These are phyloP conservation scores for Zygotorulaspora danielsina DNA, from an alignment of 805 yeast species.

Conservation along the genomic window DNA sequence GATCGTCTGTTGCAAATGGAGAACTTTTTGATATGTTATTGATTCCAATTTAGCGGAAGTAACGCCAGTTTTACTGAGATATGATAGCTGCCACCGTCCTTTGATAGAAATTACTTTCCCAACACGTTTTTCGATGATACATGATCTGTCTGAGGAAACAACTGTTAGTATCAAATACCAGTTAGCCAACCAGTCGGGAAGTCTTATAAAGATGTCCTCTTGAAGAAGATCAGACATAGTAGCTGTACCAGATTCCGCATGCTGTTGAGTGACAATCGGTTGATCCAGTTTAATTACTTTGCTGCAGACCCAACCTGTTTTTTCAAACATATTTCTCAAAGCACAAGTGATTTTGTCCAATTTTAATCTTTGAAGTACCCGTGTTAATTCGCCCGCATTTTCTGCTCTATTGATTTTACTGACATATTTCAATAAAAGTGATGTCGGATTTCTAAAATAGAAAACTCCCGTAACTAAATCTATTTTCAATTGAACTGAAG, in stretches of 20 bases:
- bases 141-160: constrained; percentile 32
- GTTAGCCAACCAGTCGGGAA: constrained; percentile 36
- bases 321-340: constrained; percentile 35
- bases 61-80: constrained; percentile 26
- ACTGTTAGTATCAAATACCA: constrained; percentile 36
- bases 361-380: constrained; percentile 30
- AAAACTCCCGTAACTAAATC: constrained; percentile 34
- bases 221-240: constrained; percentile 18
- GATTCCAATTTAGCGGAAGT: constrained; percentile 30
- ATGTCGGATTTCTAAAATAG: constrained; percentile 33
- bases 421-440: constrained; percentile 27
- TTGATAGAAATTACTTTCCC: constrained; percentile 33
- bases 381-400: constrained; percentile 25
- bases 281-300: constrained; percentile 24
- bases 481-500: constrained; percentile 33
- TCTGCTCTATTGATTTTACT: constrained; percentile 30
- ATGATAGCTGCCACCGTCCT: constrained; percentile 34
- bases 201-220: constrained; percentile 31
- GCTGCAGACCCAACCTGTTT: constrained; percentile 36
- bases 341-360: constrained; percentile 32
- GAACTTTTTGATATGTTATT: constrained; percentile 34
- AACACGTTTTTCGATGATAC: constrained; percentile 33
- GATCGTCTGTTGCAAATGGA: constrained; percentile 30
- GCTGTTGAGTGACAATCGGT: constrained; percentile 22
- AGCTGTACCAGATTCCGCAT: constrained; percentile 2